These are phyloP conservation scores for Lipomyces spencermartinsiae DNA, from an alignment of 805 yeast species.

Conservation along the genomic window DNA sequence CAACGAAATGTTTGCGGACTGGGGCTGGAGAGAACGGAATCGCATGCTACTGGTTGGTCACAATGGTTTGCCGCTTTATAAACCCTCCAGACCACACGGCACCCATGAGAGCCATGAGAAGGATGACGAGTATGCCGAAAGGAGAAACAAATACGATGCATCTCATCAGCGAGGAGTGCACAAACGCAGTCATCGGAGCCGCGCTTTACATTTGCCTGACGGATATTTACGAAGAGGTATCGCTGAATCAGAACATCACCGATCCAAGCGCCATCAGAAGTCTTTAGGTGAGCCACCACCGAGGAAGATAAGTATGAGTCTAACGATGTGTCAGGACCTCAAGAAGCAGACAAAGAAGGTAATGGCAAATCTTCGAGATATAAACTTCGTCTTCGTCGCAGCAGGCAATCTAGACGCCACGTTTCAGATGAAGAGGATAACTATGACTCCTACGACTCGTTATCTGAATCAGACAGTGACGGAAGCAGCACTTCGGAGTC, in stretches of 20 bases:
- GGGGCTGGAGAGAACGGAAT: conserved; percentile 37
- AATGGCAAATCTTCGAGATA: conserved; percentile 18
- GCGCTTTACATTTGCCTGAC: conserved; percentile 4
- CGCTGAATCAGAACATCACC: neutral
- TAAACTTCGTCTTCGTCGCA: conserved; percentile 11
- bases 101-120: neutral
- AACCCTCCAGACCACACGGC: neutral
- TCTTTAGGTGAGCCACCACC: neutral
- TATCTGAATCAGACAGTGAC: conserved; percentile 4
- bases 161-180: neutral
- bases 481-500: neutral
- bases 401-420: conserved; percentile 8
- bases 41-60: conserved; percentile 32
- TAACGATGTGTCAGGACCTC: neutral
- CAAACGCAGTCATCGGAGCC: neutral
- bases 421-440: conserved; percentile 3
- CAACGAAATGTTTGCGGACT: conserved; percentile 34
- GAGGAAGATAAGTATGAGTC: neutral
- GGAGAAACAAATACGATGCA: neutral
- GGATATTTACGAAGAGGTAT: conserved; percentile 5
- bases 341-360: neutral
- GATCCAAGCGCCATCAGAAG: neutral
- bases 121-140: neutral
- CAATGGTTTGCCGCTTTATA: conserved; percentile 25
- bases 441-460: conserved; percentile 15